Evolutionary conservation across 2,329 filamentous ascomycete genomes (phyloP), one percentile per base, ranked within the genome.

Genomic region (Aspergillus intermedius): DNA sequence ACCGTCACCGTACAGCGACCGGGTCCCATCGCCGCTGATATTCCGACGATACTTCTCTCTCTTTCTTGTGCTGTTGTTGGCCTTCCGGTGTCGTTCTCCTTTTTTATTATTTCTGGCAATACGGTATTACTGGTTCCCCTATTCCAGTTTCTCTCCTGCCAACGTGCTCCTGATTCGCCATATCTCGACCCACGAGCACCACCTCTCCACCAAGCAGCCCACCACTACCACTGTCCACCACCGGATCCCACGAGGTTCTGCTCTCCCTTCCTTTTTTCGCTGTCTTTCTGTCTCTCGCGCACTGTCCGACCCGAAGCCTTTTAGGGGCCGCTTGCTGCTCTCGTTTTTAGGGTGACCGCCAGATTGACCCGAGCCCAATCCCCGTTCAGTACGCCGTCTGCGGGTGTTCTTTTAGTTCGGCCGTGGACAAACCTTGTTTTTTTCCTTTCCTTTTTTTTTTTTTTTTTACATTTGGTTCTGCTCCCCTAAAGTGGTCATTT

Each of bases 211-310:
- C 25, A 9, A 30, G 25, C 25, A 30, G 25, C 25, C 25, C 25
- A 30, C 25, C 25, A 30, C 10, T 30, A 30, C 25, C 25, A 30
- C 25, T 30, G 25, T 53, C 49, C 53, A 61, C 59, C 60, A 62
- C 67, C 66, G 65, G 63, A 67, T 65, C 62, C 64, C 66, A 69
- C 65, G 65, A 67, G 64, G 53, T 54, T 22, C 21, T 22, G 56
- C 58, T 47, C 17, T 46, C 50, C 49, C 51, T 60, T 52, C 46
- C 51, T 52, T 55, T 56, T 58, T 53, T 52, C 57, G 50, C 57
- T 61, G 56, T 57, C 55, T 60, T 60, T 60, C 51, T 56, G 21
- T 22, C 47, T 49, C 44, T 55, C 54, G 49, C 52, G 35, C 25
- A 30, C 25, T 58, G 43, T 47, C 44, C 46, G 47, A 37, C 50